Evolutionary conservation across 2,329 filamentous ascomycete species (phyloP), one percentile per base, ranked within the genome.

Genomic region (Lasiodiplodia sp.): DNA sequence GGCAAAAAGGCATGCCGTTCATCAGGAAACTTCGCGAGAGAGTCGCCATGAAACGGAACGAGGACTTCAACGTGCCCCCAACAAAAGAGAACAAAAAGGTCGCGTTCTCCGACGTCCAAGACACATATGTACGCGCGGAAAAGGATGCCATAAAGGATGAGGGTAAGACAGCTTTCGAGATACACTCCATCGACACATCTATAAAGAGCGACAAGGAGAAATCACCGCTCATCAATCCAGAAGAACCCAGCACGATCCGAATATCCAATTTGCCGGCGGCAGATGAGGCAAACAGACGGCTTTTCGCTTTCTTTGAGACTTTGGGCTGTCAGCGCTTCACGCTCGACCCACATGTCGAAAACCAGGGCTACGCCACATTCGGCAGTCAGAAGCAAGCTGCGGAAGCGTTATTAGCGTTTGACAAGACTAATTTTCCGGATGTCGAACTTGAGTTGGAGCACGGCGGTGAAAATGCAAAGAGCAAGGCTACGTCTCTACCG

Each of bases 281-380:
- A 11, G n/a, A 21, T 10, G 21, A 52, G 18, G 47, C 23, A 64
- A 64, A 16, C 18, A n/a, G 51, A 28, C 3, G 12, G 11, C 51
- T 52, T 38, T 31, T 31, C 8, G 28, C 28, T n/a, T 52, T 25
- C 16, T 28, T 64, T 16, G 34, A 47, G 1, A n/a, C n/a, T 11
- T 28, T 64, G 31, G 47, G 25, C 2, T 38, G 12, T 14, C 44
- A 52, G 10, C 16, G 28, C 4, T 64, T 38, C 31, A n/a, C 6
- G 2, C 14, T 38, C 11, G 60, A 37, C 18, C 60, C 28, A 18
- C 16, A 23, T 6, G 34, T 51, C 16, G 47, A 64, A n/a, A 14
- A 47, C 72, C 71, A 49, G 63, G 74, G 75, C 1, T 67, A 71
- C 40, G 71, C 71, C 3, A 73, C 67, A 5, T 77, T 77, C 60